Evolutionary conservation across 2,329 filamentous ascomycete genomes (phyloP), one percentile per base, ranked within the genome.

Genomic region (Thelonectria discophora): DNA sequence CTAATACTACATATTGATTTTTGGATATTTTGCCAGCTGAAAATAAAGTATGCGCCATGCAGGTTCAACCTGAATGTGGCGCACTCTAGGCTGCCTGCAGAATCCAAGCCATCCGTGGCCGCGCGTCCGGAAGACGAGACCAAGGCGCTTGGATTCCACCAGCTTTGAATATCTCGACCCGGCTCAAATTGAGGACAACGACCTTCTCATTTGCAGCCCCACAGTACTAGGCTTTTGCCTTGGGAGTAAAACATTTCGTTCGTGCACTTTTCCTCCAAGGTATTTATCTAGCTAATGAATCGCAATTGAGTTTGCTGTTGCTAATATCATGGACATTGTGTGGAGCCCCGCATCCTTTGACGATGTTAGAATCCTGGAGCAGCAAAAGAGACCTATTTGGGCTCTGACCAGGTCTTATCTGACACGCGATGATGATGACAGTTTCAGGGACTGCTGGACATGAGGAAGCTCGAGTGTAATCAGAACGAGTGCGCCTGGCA

Each of bases 151-250:
- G 15, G 39, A 42, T 42, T 42, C 39, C 39, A n/a, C 8, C 17
- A 18, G 8, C 39, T 8, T 42, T 24, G n/a, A 18, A 37, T 30
- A 51, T 51, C 48, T 51, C 27, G 27, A 51, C 27, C 48, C 27
- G 13, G 27, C 21, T 51, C n/a, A 50, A 21, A 20, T 50, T 37
- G n/a, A 17, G 12, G n/a, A 50, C 13, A 21, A 50, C 47, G 24
- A 50, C 27, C 24, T 50, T 30, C 24, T 50, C n/a, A 50, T 50
- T 21, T 50, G 24, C 24, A 51, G 48, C 20, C 48, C 48, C 18
- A 51, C 48, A 15, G 48, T 51, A 39, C 15, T 51, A 32, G 27
- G 27, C 15, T 51, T 51, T 51, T 51, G 27, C 48, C 27, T 51
- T 51, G 18, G 17, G 24, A 51, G 48, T 9, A 51, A 51, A 51